phyloP scores from a whole-genome alignment of 164 flowering plant species.

The Macadamia tetraphylla region DNA sequence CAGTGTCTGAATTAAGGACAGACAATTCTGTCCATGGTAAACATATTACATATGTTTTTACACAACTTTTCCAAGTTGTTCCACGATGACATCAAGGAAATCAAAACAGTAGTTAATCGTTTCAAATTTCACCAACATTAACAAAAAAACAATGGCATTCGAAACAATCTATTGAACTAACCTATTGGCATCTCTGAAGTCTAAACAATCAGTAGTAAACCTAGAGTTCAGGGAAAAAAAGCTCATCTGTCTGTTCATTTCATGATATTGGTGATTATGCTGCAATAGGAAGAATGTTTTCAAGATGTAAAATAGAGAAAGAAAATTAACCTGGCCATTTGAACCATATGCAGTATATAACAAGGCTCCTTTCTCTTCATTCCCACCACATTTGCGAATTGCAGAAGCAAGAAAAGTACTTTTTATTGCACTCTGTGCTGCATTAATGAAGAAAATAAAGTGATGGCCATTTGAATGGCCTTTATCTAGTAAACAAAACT shows the following conservation, averaged over 20 bases:
- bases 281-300: too few relatives aligned
- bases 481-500: background rate
- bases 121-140: too few relatives aligned
- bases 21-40: too few relatives aligned
- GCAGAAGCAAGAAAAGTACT: slow-evolving; percentile 78
- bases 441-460: slow-evolving; percentile 15
- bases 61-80: too few relatives aligned
- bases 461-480: background rate
- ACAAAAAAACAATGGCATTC: too few relatives aligned
- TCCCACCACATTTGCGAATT: slow-evolving; percentile 87
- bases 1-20: too few relatives aligned
- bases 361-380: slow-evolving; percentile 76
- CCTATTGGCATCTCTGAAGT: too few relatives aligned
- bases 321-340: slow-evolving; percentile 63
- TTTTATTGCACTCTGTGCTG: slow-evolving; percentile 80
- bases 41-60: too few relatives aligned
- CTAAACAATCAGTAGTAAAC: too few relatives aligned
- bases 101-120: too few relatives aligned
- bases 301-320: background rate
- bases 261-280: background rate
- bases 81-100: too few relatives aligned
- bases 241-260: background rate
- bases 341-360: slow-evolving; percentile 88
- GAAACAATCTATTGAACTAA: too few relatives aligned
- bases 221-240: background rate